These are phyloP conservation scores for Groenewaldozyma auringiensis DNA, from an alignment of 1,139 yeast genomes.

Conservation along the genomic window DNA sequence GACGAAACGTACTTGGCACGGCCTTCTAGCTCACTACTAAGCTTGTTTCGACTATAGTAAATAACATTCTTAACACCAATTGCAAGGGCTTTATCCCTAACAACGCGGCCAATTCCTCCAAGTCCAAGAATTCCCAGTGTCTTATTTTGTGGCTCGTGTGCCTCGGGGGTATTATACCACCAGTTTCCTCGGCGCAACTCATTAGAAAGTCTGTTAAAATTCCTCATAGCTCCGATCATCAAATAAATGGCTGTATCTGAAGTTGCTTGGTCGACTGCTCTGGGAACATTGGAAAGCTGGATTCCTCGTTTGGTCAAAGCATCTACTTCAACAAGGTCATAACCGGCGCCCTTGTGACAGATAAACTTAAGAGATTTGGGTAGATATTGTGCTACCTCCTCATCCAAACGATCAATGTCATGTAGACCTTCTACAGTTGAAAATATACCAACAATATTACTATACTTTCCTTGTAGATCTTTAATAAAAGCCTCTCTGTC, in stretches of 20 bases:
- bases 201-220: conserved; percentile 39
- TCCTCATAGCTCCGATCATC: conserved; percentile 52
- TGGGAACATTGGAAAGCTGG: conserved; percentile 62
- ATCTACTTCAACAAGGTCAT: conserved; percentile 53
- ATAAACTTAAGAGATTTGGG: conserved; percentile 59
- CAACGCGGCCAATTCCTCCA: conserved; percentile 76
- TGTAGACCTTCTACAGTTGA: conserved; percentile 28
- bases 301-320: conserved; percentile 44
- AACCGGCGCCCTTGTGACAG: conserved; percentile 88
- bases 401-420: conserved; percentile 61
- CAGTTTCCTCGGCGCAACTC: conserved; percentile 35
- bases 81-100: conserved; percentile 54
- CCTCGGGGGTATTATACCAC: conserved; percentile 19
- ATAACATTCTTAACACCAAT: conserved; percentile 55
- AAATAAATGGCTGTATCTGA: conserved; percentile 64
- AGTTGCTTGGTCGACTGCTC: conserved; percentile 65
- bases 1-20: conserved; percentile 43
- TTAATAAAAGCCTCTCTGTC: conserved; percentile 43
- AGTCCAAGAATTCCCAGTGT: conserved; percentile 65
- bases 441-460: conserved; percentile 41
- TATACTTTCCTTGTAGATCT: conserved; percentile 46
- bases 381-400: conserved; percentile 52
- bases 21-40: conserved; percentile 45
- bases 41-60: conserved; percentile 54
- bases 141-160: conserved; percentile 52